phyloP scores from a whole-genome alignment of 257 asterid species.

The Phtheirospermum japonicum region DNA sequence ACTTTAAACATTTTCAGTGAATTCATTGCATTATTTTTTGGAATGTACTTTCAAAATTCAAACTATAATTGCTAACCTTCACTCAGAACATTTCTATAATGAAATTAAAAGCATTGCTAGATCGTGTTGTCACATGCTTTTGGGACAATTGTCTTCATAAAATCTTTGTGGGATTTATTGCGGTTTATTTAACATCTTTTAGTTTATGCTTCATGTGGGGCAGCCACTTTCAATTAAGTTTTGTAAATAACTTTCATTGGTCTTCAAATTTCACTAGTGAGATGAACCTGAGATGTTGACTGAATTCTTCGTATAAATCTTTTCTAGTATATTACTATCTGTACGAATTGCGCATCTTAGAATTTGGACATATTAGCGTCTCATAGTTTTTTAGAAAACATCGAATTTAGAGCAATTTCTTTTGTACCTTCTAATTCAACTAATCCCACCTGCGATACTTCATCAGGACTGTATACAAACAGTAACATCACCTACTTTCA shows the following conservation, averaged over 20 bases:
- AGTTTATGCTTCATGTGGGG: conserved; percentile 21
- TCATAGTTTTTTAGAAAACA: conserved; percentile 1
- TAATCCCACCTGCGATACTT: neutral
- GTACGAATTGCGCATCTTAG: conserved; percentile 6
- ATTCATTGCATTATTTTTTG: conserved; percentile 3
- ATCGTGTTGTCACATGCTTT: neutral
- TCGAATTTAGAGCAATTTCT: neutral
- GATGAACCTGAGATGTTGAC: neutral
- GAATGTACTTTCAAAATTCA: neutral
- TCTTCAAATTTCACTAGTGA: conserved; percentile 1
- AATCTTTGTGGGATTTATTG: neutral
- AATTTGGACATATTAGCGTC: neutral
- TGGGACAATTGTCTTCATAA: neutral
- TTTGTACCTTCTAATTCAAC: neutral
- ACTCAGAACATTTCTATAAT: neutral
- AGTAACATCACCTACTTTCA: neutral
- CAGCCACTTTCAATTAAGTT: neutral
- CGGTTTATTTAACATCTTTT: neutral
- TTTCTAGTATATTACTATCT: neutral
- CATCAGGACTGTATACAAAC: neutral
- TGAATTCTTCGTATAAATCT: neutral
- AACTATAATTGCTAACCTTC: conserved; percentile 1
- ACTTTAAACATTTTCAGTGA: too few species aligned
- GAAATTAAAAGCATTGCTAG: neutral
- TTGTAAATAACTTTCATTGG: neutral